A percentile compares a stretch with the other conserved stretches of the same genome.
phyloP scores from a whole-genome alignment of 805 yeast species.

The Ascoidea asiatica region DNA sequence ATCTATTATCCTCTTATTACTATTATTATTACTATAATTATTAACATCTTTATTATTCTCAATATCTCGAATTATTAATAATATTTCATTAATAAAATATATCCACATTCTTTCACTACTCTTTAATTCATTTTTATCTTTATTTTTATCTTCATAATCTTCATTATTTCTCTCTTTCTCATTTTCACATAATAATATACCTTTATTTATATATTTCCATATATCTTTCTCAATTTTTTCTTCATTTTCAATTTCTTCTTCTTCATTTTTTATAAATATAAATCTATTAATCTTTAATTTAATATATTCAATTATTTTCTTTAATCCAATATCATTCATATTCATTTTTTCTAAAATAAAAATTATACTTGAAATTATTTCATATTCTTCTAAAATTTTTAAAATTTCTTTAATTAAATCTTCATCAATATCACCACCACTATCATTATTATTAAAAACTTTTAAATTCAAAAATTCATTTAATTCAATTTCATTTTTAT shows the following conservation, averaged over 20 bases:
- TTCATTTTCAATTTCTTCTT: neutral
- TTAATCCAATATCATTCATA: neutral
- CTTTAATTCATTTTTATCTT: conserved; percentile 12
- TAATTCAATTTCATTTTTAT: no score
- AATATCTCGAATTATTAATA: no score
- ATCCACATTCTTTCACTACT: conserved; percentile 25
- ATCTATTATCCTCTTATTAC: conserved; percentile 15
- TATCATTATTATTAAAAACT: no score
- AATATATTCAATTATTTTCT: neutral
- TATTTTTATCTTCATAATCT: neutral
- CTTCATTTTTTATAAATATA: neutral
- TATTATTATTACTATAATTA: conserved; percentile 6
- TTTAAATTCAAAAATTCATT: no score
- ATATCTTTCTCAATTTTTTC: conserved; percentile 16
- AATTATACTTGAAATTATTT: no score
- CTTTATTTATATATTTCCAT: conserved; percentile 22
- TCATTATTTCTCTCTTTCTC: conserved; percentile 7
- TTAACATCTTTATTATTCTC: conserved; percentile 19
- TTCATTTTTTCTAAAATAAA: neutral
- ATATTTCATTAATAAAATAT: conserved; percentile 23
- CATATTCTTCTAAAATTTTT: no score
- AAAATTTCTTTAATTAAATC: no score
- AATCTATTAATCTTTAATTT: no score
- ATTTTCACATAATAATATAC: conserved; percentile 19
- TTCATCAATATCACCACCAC: no score